These are phyloP conservation scores for Heracleum sosnowskyi DNA, from an alignment of 129 eudicot species.

Conservation along the genomic window DNA sequence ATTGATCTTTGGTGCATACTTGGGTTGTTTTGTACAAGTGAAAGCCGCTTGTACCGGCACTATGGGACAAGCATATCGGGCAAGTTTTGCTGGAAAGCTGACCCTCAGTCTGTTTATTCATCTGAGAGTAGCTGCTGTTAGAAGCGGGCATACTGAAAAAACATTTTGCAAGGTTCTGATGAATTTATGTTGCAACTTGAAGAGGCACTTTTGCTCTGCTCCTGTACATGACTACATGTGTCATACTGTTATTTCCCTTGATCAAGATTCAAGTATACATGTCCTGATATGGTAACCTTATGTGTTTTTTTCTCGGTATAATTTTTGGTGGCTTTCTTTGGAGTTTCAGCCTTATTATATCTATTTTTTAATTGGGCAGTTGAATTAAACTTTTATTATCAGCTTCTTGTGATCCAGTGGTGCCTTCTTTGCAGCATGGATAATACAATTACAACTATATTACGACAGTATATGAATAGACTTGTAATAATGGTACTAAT, in stretches of 20 bases:
- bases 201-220: conserved; percentile 5
- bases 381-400: not conserved
- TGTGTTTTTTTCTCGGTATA: not conserved
- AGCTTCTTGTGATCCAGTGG: not conserved
- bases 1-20: not conserved
- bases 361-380: not conserved
- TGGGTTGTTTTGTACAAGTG: not conserved
- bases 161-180: not conserved
- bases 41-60: not conserved
- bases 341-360: not conserved
- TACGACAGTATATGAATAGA: not conserved
- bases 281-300: not conserved
- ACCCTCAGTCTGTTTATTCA: not conserved
- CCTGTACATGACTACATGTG: not conserved
- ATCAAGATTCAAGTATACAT: not conserved
- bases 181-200: not conserved
- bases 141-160: not conserved
- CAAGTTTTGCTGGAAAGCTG: conserved; percentile 5
- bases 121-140: not conserved
- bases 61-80: not conserved
- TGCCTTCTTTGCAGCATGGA: not conserved
- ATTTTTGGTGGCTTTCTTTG: not conserved
- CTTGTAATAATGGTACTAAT: not conserved
- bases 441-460: not conserved
- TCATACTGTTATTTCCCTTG: not conserved